Evolutionary conservation across 345 rosid genomes (phyloP).

Genomic region (Eucalyptus caleyi): DNA sequence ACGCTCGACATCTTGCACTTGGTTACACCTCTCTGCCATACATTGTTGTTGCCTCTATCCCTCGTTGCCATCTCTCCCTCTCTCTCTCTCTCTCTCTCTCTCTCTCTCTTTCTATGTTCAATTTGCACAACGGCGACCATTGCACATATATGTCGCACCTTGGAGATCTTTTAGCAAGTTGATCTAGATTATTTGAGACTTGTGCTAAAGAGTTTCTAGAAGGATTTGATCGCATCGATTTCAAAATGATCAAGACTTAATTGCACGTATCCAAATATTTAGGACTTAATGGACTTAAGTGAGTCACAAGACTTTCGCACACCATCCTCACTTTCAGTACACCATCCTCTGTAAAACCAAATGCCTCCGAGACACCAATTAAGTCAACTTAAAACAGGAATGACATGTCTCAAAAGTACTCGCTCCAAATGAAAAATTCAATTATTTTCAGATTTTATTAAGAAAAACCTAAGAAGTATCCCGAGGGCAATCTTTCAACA

Average conservation of each 20-base stretch:
- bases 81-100: too few relatives aligned
- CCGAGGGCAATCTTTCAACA: neutral
- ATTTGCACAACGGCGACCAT: neutral
- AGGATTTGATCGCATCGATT: neutral
- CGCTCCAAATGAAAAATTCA: too few relatives aligned
- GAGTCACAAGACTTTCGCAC: too few relatives aligned
- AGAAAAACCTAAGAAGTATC: too few relatives aligned
- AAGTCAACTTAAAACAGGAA: neutral
- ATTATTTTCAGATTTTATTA: fast-evolving
- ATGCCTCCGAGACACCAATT: neutral
- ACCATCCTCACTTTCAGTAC: neutral
- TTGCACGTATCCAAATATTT: fast-evolving
- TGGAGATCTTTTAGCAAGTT: neutral
- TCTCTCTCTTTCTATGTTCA: neutral
- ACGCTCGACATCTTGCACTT: fast-evolving
- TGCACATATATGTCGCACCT: neutral
- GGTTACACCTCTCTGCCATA: neutral
- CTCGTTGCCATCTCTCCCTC: neutral
- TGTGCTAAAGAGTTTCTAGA: neutral
- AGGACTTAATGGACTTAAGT: too few relatives aligned
- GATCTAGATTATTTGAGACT: neutral
- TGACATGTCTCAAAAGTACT: neutral
- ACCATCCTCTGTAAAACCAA: neutral
- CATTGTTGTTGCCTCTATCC: neutral
- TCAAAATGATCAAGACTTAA: neutral